phyloP scores from a whole-genome alignment of 78 protist species.

The Chrysochromulina tobinii region DNA sequence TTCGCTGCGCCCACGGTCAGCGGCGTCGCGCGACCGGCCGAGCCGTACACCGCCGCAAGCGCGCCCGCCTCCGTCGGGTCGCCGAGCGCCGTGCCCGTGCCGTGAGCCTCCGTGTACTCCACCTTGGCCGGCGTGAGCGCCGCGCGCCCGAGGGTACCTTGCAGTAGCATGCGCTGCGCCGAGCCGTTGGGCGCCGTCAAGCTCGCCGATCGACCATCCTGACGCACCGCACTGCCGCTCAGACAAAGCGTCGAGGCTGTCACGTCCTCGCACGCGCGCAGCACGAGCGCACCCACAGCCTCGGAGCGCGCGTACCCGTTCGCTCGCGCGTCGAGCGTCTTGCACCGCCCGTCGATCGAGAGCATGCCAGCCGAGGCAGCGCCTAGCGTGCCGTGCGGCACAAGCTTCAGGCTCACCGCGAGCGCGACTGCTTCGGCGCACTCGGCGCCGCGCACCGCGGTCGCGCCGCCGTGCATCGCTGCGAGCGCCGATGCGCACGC shows the following conservation, averaged over 20 bases:
- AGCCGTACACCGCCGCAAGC: background rate
- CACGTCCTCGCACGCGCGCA: background rate
- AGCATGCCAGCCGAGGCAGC: background rate
- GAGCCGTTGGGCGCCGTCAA: background rate
- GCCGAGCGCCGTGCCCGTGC: conserved; percentile 69
- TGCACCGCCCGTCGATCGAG: conserved; percentile 29
- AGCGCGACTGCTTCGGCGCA: background rate
- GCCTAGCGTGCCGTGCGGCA: background rate
- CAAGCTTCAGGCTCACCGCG: background rate
- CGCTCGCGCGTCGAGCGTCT: conserved; percentile 28
- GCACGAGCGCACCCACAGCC: background rate
- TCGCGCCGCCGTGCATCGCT: background rate
- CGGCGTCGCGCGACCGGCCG: background rate
- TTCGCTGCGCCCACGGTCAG: conserved; percentile 65
- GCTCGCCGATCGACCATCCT: background rate
- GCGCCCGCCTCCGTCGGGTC: conserved; percentile 63
- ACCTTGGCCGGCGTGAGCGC: too few relatives aligned
- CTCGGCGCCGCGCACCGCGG: background rate
- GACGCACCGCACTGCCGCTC: background rate
- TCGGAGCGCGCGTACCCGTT: conserved; percentile 33
- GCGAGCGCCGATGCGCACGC: background rate
- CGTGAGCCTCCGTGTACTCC: conserved; percentile 26
- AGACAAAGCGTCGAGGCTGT: background rate
- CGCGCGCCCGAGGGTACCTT: background rate
- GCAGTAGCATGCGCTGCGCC: background rate